Conservation (phyloP, 139 green algal genomes). For the Closterium sp. region DNA sequence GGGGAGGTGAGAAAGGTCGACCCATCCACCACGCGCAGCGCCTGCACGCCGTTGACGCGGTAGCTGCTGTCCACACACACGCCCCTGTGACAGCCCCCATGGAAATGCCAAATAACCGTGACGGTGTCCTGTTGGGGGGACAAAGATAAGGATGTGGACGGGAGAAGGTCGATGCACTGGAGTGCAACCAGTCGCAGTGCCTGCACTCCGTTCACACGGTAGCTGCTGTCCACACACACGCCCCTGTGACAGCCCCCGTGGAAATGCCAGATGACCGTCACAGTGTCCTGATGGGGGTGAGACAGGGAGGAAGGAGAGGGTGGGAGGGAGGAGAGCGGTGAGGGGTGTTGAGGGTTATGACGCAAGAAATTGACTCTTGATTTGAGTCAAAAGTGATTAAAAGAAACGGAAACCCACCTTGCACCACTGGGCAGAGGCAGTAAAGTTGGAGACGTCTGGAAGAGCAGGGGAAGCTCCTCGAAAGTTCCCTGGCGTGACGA, state of each 20-base stretch:
- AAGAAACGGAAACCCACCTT: too few relatives aligned
- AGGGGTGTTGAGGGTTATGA: too few relatives aligned
- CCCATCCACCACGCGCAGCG: constrained; percentile 26
- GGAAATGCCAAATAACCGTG: constrained; percentile 33
- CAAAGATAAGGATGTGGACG: too few relatives aligned
- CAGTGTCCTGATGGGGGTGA: not conserved
- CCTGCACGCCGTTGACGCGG: not conserved
- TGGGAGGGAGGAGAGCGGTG: not conserved
- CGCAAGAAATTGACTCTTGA: too few relatives aligned
- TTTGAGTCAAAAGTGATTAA: too few relatives aligned
- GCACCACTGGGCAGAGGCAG: too few relatives aligned
- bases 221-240: not conserved
- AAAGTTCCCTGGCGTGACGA: not conserved
- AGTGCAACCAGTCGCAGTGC: too few relatives aligned
- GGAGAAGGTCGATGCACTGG: too few relatives aligned
- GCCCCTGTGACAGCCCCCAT: constrained; percentile 30
- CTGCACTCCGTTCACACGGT: not conserved
- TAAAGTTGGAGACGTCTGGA: not conserved
- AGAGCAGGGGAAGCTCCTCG: constrained; percentile 1
- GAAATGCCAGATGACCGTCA: not conserved
- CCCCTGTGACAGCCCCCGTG: not conserved
- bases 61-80: constrained; percentile 31
- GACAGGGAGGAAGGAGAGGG: not conserved
- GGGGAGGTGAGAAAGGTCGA: constrained; percentile 26
- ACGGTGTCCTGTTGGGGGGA: constrained; percentile 27